Evolutionary conservation across 1,139 yeast genomes (phyloP).

Genomic region (Geotrichum restrictum): DNA sequence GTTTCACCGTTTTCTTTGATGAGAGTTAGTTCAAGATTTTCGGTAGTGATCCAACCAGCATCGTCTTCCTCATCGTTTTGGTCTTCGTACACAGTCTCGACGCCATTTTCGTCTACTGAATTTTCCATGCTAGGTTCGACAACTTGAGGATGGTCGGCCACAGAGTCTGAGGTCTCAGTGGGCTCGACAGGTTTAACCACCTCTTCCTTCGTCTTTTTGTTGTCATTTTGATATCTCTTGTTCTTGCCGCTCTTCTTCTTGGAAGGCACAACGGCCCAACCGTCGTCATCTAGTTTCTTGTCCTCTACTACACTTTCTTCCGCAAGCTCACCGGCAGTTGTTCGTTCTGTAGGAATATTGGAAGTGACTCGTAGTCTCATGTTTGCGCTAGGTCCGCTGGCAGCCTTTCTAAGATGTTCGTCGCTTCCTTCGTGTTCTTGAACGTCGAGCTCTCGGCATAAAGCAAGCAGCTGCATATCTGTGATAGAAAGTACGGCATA

Average conservation of each 20-base stretch:
- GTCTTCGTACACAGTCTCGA: constrained; percentile 36
- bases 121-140: constrained; percentile 22
- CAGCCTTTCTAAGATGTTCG: constrained; percentile 48
- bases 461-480: constrained; percentile 87
- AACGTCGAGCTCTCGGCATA: constrained; percentile 80
- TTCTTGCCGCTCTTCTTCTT: constrained; percentile 25
- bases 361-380: constrained; percentile 17
- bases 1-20: constrained; percentile 22
- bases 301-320: constrained; percentile 22
- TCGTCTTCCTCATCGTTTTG: constrained; percentile 52
- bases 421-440: constrained; percentile 57
- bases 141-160: constrained; percentile 15
- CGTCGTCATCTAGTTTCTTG: constrained; percentile 31
- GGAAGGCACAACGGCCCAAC: constrained; percentile 33
- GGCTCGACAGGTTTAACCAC: constrained; percentile 7
- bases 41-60: constrained; percentile 94
- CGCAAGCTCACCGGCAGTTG: constrained; percentile 15
- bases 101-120: constrained; percentile 42
- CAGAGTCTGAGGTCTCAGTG: background rate
- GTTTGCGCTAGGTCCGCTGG: constrained; percentile 13
- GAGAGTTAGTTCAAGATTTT: constrained; percentile 49
- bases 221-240: constrained; percentile 16
- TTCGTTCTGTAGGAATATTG: constrained; percentile 14
- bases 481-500: constrained; percentile 79
- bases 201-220: constrained; percentile 11